A percentile compares a stretch with the other conserved stretches of the same genome.
Evolutionary conservation across 176 grass and related monocot species (phyloP).

Genomic region (Avena insularis): DNA sequence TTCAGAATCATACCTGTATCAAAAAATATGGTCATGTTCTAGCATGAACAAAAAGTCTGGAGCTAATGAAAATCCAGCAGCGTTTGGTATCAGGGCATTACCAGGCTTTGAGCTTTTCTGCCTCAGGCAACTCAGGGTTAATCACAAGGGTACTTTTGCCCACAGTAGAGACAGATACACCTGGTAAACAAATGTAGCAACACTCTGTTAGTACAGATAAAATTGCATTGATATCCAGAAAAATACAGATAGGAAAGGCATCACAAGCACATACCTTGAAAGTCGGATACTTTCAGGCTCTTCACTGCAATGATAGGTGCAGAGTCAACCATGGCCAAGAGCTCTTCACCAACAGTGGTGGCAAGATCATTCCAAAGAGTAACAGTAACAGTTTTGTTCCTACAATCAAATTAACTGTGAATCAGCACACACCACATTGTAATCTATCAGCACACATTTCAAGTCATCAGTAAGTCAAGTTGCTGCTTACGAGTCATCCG

Average conservation of each 20-base stretch:
- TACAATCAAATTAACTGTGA: conserved; percentile 40
- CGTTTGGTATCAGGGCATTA: conserved; percentile 24
- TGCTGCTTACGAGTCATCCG: conserved; percentile 86
- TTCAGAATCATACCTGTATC: conserved; percentile 84
- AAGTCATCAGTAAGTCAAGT: not conserved
- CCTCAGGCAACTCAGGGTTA: conserved; percentile 77
- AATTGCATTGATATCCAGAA: not conserved
- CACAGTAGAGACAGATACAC: conserved; percentile 85
- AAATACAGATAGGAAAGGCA: not conserved
- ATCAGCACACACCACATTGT: not conserved
- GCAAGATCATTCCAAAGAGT: conserved; percentile 98
- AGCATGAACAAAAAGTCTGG: not conserved
- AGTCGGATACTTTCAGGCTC: conserved; percentile 86
- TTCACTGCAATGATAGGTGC: conserved; percentile 76
- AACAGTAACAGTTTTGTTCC: conserved; percentile 83
- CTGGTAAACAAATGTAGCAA: conserved; percentile 41
- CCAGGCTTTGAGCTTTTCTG: conserved; percentile 71
- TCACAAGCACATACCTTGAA: conserved; percentile 60
- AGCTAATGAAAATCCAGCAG: not conserved
- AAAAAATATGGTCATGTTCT: conserved; percentile 19
- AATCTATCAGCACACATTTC: not conserved
- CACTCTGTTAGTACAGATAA: not conserved
- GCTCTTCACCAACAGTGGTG: conserved; percentile 78
- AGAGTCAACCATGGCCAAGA: conserved; percentile 82
- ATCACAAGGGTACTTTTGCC: conserved; percentile 70